Evolutionary conservation across 371 early-diverging fungal species (phyloP), one percentile per base, ranked within the genome.

Genomic region (Mucor mucedo): DNA sequence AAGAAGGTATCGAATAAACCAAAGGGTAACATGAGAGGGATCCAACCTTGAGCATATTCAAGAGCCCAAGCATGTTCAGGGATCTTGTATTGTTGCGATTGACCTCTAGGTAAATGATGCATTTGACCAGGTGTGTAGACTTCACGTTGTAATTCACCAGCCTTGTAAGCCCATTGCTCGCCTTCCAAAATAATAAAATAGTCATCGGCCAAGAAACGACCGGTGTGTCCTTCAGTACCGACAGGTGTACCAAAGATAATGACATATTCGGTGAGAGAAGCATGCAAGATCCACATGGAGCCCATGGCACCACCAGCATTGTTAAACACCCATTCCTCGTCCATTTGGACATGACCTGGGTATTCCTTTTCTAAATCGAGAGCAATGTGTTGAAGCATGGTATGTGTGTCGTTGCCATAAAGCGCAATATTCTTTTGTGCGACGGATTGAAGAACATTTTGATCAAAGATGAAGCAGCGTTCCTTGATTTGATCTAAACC

Each of bases 271-370:
- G 80, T 79, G 10, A 84, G 50, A 21, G 84, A 84, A 30, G 72
- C 83, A 55, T 83, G 81, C 45, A 83, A 62, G 30, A 79, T 77
- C 73, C 77, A 83, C 81, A 84, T 84, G 30, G 80, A 63, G n/a
- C 82, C 81, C 84, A 84, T 84, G 39, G 84, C 84, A 64, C 84
- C 84, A 68, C 81, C 82, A 62, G 84, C 84, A 58, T 79, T 81
- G 76, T 81, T 84, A 56, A 84, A 80, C 0, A 83, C 80, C 80
- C 83, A 80, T 60, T 80, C 79, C 56, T 82, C 75, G 63, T 82
- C 73, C 8, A 79, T 29, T 7, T 63, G 9, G 30, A 82, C 63
- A 60, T 82, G 79, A 13, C 80, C 78, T 61, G 83, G 83, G 47
- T 82, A 82, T 48, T 70, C 63, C 54, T 71, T 60, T 29, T 73